Evolutionary conservation across 2,329 filamentous ascomycete genomes (phyloP).

Genomic region (Waltergamsia citrina): DNA sequence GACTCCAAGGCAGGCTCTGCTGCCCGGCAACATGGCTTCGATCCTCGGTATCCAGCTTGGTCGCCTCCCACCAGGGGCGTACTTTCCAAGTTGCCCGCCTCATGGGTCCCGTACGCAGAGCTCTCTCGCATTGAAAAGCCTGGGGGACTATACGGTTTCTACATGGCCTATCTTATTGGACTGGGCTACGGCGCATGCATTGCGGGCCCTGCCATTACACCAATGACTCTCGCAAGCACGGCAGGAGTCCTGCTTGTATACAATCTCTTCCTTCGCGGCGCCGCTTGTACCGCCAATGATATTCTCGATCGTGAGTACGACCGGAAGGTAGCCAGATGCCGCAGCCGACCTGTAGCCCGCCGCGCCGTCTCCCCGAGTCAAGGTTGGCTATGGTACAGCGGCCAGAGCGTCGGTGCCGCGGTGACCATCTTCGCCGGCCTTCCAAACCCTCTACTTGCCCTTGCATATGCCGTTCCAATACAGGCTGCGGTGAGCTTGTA

Average conservation of each 20-base stretch:
- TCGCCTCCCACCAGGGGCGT: conserved; percentile 2
- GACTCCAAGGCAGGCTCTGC: too few relatives aligned
- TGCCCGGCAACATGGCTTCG: too few relatives aligned
- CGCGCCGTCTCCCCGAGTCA: background rate
- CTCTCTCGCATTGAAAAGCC: conserved; percentile 3
- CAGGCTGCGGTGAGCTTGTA: conserved; percentile 2
- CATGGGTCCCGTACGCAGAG: conserved; percentile 2
- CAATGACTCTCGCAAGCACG: background rate
- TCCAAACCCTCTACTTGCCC: conserved; percentile 1
- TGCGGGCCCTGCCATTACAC: background rate
- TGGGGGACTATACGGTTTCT: conserved; percentile 3
- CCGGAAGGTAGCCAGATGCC: background rate
- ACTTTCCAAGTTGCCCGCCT: conserved; percentile 1
- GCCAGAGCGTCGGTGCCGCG: conserved; percentile 1
- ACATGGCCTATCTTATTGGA: conserved; percentile 3
- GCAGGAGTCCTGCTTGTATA: conserved; percentile 1
- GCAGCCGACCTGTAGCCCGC: background rate
- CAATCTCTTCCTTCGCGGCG: conserved; percentile 3
- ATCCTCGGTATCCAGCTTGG: too few relatives aligned
- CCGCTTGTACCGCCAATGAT: conserved; percentile 2
- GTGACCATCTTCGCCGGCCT: conserved; percentile 1
- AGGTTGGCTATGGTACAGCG: background rate
- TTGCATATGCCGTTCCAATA: conserved; percentile 1
- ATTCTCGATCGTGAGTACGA: background rate
- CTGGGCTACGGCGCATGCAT: conserved; percentile 1